A percentile compares a stretch with the other conserved stretches of the same genome.
These are phyloP conservation scores for Gymnopilus dilepis DNA, from an alignment of 768 basidiomycete genomes.

Conservation along the genomic window DNA sequence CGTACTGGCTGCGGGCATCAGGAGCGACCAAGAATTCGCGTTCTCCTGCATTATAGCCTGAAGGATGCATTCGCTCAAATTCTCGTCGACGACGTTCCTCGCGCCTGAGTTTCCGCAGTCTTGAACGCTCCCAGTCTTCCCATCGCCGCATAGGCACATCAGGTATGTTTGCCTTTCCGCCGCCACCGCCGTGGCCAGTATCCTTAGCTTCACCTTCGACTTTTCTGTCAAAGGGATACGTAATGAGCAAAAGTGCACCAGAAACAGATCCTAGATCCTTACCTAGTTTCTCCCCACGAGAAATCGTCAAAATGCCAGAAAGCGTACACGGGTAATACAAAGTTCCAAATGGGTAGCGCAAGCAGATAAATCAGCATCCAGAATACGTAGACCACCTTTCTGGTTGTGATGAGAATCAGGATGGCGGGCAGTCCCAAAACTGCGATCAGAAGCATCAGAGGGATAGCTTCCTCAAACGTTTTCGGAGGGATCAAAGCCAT, in stretches of 20 bases:
- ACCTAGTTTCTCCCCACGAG: constrained; percentile 99
- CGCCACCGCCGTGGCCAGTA: constrained; percentile 76
- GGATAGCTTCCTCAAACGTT: constrained; percentile 91
- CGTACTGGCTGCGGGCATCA: constrained; percentile 67
- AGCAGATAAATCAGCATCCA: constrained; percentile 97
- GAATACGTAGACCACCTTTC: constrained; percentile 94
- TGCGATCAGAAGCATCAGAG: constrained; percentile 84
- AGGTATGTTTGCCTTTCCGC: constrained; percentile 52
- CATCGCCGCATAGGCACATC: constrained; percentile 94
- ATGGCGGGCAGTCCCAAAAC: constrained; percentile 94
- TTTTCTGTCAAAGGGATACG: constrained; percentile 61
- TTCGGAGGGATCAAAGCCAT: constrained; percentile 83
- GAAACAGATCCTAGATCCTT: constrained; percentile 29
- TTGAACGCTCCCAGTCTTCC: constrained; percentile 99
- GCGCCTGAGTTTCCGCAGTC: constrained; percentile 87
- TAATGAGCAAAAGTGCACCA: neutral
- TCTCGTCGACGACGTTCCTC: constrained; percentile 85
- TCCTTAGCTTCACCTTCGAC: constrained; percentile 90
- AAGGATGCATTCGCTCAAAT: constrained; percentile 77
- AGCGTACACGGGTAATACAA: constrained; percentile 90
- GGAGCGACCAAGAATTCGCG: constrained; percentile 66
- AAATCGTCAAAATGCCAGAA: constrained; percentile 99
- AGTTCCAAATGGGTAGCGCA: constrained; percentile 96
- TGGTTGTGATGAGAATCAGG: constrained; percentile 90
- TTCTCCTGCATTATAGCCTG: constrained; percentile 66